Evolutionary conservation across 2,329 filamentous ascomycete species (phyloP), one percentile per base, ranked within the genome.

Genomic region (Clarireedia sp.): DNA sequence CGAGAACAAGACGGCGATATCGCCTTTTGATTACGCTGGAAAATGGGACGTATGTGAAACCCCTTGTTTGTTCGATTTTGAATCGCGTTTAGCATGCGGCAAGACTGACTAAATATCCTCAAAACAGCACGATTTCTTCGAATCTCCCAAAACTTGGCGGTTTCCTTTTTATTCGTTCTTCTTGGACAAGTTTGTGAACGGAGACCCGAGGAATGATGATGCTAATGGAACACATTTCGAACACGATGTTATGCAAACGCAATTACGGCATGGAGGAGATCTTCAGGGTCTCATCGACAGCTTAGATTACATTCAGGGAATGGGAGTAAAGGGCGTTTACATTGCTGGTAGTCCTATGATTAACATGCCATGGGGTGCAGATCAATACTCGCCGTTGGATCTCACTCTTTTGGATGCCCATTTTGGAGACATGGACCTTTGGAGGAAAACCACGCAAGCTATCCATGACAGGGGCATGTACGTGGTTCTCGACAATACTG

Each of bases 161-260:
- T 77, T 86, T 58, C 83, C 83, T 0, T 80, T 85, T 64, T 86
- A 86, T 66, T 83, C 80, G 8, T 70, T 86, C 46, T 83, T 84
- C 64, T 68, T 84, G 10, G 82, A 86, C 66, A 73, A 80, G 57
- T 86, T 79, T 62, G 80, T 83, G 43, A 85, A 86, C 62, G 82
- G 82, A 19, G 57, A 59, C 21, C 82, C 82, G 7, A 73, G 72
- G 2, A 86, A 86, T 64, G 82, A 86, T 65, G 77, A 85, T 62
- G 75, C 76, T 44, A 85, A 85, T 65, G 77, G 74, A 9, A 84
- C 81, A 0, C 59, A 73, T 3, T 85, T 78, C 67, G 82, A 85
- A 62, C 79, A 82, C 65, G 82, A 85, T 64, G 67, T 76, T 55
- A 75, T 74, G 62, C 79, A 76, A 56, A 85, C 79, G 54, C 81